Base-by-base conservation (phyloP, 179 eudicot genomes). In the Spinacia oleracea region DNA sequence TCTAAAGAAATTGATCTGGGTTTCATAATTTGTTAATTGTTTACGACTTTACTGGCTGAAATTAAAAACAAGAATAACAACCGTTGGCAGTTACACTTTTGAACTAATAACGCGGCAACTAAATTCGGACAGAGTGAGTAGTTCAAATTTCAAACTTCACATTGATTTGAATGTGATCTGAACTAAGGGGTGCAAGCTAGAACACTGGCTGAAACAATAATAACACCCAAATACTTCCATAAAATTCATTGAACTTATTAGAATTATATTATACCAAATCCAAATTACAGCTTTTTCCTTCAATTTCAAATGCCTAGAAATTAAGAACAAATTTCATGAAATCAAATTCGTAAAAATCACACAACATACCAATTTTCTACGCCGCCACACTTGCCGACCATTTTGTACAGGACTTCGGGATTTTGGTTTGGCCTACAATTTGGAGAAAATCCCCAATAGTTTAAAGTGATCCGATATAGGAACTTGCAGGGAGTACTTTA, bases 341-440 rank as follows among this genome's bases (percentile, higher is more conserved):
- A 63, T 10, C 9, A 76, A 23, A 50, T 25, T 2, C 16, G 27
- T 46, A 23, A 59, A 78, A 81, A 8, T 11, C 58, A 71, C n/a
- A 20, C 23, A 77, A 25, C 71, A 68, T 84, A 93, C 98, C 97
- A 92, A 84, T 89, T 87, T 87, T 81, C 97, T 87, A 62, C 98
- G 92, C 77, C 98, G 90, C 97, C 98, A 93, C n/a, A 93, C 92
- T 68, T 81, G 85, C 79, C 89, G 87, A 14, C 85, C 38, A 78
- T 86, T 75, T 72, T 81, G 80, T 59, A 85, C 87, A 50, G 58
- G 86, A 62, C 75, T 73, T 74, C 72, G 75, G 15, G 89, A 74
- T 46, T 67, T 87, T 32, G 90, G 75, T 34, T 80, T 72, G 27
- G 31, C 81, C 78, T 84, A 55, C 76, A 35, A 32, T 18, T 18